phyloP scores from a whole-genome alignment of 352 stramenopile genomes.

The Phytophthora brassicae region DNA sequence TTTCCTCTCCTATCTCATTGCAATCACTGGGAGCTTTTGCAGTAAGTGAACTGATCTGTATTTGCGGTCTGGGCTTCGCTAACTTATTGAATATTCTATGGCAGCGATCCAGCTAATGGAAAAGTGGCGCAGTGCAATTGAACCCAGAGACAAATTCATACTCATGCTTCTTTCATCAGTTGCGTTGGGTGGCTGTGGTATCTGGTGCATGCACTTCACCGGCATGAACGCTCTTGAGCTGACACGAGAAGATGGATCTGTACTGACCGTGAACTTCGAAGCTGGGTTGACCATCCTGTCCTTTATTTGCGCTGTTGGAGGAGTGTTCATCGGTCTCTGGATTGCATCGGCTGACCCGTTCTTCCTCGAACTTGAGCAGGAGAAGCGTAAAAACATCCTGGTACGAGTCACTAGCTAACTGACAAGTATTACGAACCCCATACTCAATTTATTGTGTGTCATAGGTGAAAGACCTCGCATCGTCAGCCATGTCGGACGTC shows the following conservation, averaged over 20 bases:
- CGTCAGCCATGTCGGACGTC: conserved; percentile 45
- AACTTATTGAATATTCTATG: not conserved
- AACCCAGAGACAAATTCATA: conserved; percentile 32
- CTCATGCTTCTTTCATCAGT: conserved; percentile 46
- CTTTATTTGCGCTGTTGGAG: conserved; percentile 51
- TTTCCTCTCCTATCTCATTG: conserved; percentile 54
- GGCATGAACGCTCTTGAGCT: conserved; percentile 62
- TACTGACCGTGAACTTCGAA: conserved; percentile 56
- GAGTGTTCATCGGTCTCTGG: conserved; percentile 56
- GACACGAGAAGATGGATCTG: conserved; percentile 31
- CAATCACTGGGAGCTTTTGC: conserved; percentile 59
- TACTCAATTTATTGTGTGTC: not conserved
- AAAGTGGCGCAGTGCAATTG: conserved; percentile 57
- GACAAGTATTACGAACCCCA: too few relatives aligned
- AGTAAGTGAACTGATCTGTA: conserved; percentile 29
- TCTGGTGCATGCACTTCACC: conserved; percentile 80
- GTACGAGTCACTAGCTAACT: conserved; percentile 4
- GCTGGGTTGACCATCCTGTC: conserved; percentile 54
- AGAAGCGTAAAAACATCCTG: conserved; percentile 50
- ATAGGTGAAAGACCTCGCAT: conserved; percentile 43
- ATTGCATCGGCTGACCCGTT: conserved; percentile 63
- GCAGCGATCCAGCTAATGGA: conserved; percentile 74
- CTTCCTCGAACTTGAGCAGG: conserved; percentile 61
- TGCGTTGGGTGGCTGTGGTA: conserved; percentile 57
- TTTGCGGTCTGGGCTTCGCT: too few relatives aligned